phyloP scores from a whole-genome alignment of 2,329 filamentous ascomycete species.

The Pleoardoris graminearum region DNA sequence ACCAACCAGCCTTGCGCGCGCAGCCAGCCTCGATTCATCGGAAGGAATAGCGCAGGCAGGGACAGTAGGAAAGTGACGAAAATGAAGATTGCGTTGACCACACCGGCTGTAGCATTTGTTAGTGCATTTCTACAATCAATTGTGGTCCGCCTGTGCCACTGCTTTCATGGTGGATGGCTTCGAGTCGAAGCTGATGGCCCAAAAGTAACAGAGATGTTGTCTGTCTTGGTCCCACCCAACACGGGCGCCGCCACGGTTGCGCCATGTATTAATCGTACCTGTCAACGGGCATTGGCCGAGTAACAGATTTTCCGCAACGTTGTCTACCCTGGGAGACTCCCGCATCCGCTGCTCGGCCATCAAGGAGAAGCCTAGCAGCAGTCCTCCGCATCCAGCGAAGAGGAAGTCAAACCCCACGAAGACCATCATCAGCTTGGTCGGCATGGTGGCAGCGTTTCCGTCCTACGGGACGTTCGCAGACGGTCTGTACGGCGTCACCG shows the following conservation, averaged over 20 bases:
- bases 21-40: conserved; percentile 68
- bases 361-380: conserved; percentile 59
- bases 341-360: conserved; percentile 51
- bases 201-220: not conserved
- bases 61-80: conserved; percentile 71
- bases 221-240: not conserved
- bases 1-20: conserved; percentile 70
- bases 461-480: conserved; percentile 12
- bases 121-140: conserved; percentile 17
- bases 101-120: conserved; percentile 58
- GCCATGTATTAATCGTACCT: conserved; percentile 48
- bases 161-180: not conserved
- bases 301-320: conserved; percentile 57
- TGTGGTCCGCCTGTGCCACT: conserved; percentile 2
- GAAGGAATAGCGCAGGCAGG: conserved; percentile 71
- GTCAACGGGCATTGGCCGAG: conserved; percentile 57
- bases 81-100: conserved; percentile 73
- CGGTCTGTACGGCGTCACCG: not conserved
- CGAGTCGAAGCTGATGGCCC: not conserved
- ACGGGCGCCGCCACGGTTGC: conserved; percentile 28
- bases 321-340: conserved; percentile 50
- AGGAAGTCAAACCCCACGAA: conserved; percentile 57
- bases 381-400: conserved; percentile 56
- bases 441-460: conserved; percentile 45
- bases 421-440: conserved; percentile 57